These are phyloP conservation scores for Periconia digitata DNA, from an alignment of 2,329 filamentous ascomycete genomes.

Conservation along the genomic window DNA sequence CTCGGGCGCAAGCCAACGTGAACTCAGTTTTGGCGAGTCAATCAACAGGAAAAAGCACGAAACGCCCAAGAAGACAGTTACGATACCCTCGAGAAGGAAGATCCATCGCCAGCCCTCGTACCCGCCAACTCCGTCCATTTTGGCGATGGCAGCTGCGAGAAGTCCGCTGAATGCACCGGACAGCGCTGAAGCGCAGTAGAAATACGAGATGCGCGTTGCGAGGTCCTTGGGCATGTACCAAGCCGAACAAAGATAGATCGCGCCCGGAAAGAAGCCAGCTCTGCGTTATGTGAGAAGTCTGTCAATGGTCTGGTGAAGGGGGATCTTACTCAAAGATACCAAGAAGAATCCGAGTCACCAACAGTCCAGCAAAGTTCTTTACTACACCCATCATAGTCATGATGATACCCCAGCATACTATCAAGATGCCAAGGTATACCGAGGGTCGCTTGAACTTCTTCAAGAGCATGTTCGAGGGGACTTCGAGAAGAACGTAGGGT, in stretches of 20 bases:
- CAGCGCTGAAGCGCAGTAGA: slow-evolving; percentile 43
- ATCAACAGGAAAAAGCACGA: slow-evolving; percentile 29
- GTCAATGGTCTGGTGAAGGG: slow-evolving; percentile 4
- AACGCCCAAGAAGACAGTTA: slow-evolving; percentile 29
- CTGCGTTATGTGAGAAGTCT: slow-evolving; percentile 11
- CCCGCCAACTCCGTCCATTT: slow-evolving; percentile 44
- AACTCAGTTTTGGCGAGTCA: slow-evolving; percentile 22
- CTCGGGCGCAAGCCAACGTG: slow-evolving; percentile 22
- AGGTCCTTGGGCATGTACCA: slow-evolving; percentile 42
- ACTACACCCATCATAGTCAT: slow-evolving; percentile 31
- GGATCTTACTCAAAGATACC: slow-evolving; percentile 27
- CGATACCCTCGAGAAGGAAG: slow-evolving; percentile 46
- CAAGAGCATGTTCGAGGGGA: slow-evolving; percentile 49
- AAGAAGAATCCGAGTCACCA: slow-evolving; percentile 21
- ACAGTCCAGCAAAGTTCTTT: slow-evolving; percentile 20
- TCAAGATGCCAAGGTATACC: slow-evolving; percentile 34
- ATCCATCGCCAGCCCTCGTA: slow-evolving; percentile 49
- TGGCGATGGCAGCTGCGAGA: slow-evolving; percentile 41
- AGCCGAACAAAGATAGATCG: slow-evolving; percentile 33
- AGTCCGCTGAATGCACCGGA: slow-evolving; percentile 47
- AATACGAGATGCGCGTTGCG: slow-evolving; percentile 35
- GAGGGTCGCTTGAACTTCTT: slow-evolving; percentile 27
- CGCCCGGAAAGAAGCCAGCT: slow-evolving; percentile 39
- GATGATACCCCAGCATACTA: slow-evolving; percentile 25
- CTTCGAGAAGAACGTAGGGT: slow-evolving; percentile 38